Conservation (phyloP, 2,329 filamentous ascomycete genomes). For the Aspergillus persii region DNA sequence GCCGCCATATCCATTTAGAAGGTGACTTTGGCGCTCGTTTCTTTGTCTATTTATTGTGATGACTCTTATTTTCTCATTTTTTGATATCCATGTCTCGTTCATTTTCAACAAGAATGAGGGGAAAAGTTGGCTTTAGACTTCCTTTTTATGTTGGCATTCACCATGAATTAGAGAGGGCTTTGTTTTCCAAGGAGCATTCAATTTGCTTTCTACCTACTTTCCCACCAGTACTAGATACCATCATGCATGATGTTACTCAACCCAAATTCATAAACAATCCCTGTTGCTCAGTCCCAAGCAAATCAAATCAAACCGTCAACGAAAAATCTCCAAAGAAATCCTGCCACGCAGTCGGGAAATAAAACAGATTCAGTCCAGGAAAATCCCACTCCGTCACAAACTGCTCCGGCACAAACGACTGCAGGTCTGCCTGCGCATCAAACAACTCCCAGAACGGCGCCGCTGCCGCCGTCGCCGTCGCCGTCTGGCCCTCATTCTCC, state of each 20-base stretch:
- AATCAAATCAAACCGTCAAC: conserved; percentile 21
- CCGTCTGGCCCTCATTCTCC: conserved; percentile 28
- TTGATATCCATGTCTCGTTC: conserved; percentile 23
- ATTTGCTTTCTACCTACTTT: neutral
- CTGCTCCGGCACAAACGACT: conserved; percentile 54
- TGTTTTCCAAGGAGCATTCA: neutral
- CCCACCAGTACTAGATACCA: neutral
- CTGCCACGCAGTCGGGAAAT: conserved; percentile 49
- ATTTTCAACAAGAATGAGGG: conserved; percentile 14
- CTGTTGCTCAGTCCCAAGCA: neutral
- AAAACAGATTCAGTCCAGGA: conserved; percentile 53
- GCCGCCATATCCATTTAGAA: neutral
- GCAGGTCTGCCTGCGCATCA: conserved; percentile 48
- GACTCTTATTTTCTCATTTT: conserved; percentile 2
- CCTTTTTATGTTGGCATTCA: neutral
- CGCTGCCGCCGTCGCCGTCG: neutral
- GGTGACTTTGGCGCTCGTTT: conserved; percentile 6
- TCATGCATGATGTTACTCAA: neutral
- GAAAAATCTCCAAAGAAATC: conserved; percentile 49
- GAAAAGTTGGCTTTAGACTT: conserved; percentile 15
- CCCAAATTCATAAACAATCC: neutral
- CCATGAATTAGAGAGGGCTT: neutral
- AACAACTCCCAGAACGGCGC: conserved; percentile 34
- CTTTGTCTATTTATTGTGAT: conserved; percentile 9
- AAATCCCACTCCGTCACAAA: conserved; percentile 61